These are phyloP conservation scores for Smallanthus sonchifolius DNA, from an alignment of 129 eudicot species.

Conservation along the genomic window DNA sequence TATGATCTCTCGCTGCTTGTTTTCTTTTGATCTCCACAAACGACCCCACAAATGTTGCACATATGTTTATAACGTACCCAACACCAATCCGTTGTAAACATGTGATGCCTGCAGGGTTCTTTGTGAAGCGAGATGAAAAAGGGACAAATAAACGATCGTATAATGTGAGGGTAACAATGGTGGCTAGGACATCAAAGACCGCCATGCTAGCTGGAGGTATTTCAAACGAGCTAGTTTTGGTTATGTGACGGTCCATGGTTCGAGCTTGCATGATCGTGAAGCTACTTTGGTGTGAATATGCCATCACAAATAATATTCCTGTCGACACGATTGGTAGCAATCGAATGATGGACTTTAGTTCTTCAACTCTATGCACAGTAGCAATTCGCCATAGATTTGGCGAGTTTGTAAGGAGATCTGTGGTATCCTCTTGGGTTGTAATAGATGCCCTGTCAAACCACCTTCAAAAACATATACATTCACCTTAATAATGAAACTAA, in stretches of 20 bases:
- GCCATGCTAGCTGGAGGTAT: constrained; percentile 80
- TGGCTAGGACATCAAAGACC: constrained; percentile 43
- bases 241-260: constrained; percentile 68
- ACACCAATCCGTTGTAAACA: constrained; percentile 71
- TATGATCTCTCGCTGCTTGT: constrained; percentile 46
- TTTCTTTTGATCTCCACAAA: constrained; percentile 62
- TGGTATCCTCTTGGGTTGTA: constrained; percentile 34
- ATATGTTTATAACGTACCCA: constrained; percentile 48
- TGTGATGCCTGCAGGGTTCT: constrained; percentile 59
- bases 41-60: constrained; percentile 42
- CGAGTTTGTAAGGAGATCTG: constrained; percentile 22
- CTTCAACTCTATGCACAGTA: constrained; percentile 77
- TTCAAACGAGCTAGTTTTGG: constrained; percentile 42
- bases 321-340: constrained; percentile 62
- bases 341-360: constrained; percentile 60
- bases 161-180: constrained; percentile 36
- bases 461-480: constrained; percentile 30
- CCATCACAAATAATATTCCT: constrained; percentile 48
- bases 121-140: constrained; percentile 45
- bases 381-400: constrained; percentile 71
- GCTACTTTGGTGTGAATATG: constrained; percentile 53
- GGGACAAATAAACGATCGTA: constrained; percentile 69
- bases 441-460: constrained; percentile 75
- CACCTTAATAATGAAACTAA: too few species aligned
- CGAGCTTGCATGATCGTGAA: constrained; percentile 73